These are phyloP conservation scores for Coemansia sp. DNA, from an alignment of 192 early-diverging fungal genomes.

Conservation along the genomic window DNA sequence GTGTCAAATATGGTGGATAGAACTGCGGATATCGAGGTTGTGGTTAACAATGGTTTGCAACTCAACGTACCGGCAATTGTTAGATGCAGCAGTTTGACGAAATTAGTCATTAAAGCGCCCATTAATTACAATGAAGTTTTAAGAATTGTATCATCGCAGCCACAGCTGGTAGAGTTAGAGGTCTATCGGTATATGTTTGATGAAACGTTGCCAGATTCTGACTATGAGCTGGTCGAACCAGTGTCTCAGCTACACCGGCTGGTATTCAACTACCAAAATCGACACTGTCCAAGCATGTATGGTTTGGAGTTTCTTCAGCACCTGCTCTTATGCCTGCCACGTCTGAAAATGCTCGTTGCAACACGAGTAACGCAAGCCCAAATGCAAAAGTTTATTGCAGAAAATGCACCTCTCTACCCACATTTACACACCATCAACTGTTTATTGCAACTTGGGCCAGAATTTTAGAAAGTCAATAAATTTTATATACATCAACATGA, in stretches of 20 bases:
- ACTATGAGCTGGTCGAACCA: not conserved
- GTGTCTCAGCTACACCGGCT: not conserved
- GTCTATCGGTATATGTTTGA: not conserved
- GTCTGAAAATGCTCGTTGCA: not conserved
- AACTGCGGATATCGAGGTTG: not conserved
- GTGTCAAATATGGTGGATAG: not conserved
- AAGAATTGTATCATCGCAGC: not conserved
- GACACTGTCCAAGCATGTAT: not conserved
- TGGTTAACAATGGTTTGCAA: not conserved
- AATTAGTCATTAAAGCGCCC: not conserved
- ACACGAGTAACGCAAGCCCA: not conserved
- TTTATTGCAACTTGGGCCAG: not conserved
- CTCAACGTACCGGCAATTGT: not conserved
- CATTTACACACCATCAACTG: not conserved
- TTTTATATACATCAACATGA: conserved; percentile 6
- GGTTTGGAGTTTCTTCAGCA: not conserved
- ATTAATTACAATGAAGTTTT: not conserved
- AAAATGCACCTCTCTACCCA: not conserved
- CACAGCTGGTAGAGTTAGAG: not conserved
- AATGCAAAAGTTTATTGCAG: not conserved
- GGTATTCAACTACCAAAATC: no score
- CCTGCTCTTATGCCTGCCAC: not conserved
- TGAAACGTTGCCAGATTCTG: not conserved
- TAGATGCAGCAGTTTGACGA: not conserved
- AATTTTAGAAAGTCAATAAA: not conserved